Evolutionary conservation across 192 early-diverging fungal genomes (phyloP).

Genomic region (Backusella liffmaniae): DNA sequence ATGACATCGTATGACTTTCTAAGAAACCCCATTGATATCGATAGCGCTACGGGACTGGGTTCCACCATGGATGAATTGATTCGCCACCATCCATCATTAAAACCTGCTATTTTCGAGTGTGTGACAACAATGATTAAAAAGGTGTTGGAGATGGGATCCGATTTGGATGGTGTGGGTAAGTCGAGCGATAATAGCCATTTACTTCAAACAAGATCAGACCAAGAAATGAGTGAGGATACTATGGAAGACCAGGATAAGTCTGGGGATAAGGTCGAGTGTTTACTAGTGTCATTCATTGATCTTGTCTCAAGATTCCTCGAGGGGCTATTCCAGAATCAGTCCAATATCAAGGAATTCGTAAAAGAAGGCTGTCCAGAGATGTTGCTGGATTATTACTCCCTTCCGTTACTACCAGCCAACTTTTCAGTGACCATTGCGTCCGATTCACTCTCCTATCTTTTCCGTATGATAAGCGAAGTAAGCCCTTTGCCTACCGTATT

Average conservation of each 20-base stretch:
- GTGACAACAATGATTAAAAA: conserved; percentile 68
- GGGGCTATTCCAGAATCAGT: conserved; percentile 77
- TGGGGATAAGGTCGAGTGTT: conserved; percentile 58
- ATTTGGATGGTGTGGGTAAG: conserved; percentile 21
- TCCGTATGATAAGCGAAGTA: conserved; percentile 68
- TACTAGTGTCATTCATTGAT: conserved; percentile 63
- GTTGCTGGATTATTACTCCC: conserved; percentile 59
- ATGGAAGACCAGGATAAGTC: not conserved
- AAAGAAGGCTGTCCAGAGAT: conserved; percentile 60
- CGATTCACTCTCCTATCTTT: conserved; percentile 66
- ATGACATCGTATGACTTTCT: conserved; percentile 80
- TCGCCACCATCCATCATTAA: conserved; percentile 89
- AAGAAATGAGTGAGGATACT: not conserved
- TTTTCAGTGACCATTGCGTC: conserved; percentile 63
- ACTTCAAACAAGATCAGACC: conserved; percentile 32
- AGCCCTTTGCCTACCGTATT: conserved; percentile 54
- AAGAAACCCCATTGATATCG: conserved; percentile 75
- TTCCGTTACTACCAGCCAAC: conserved; percentile 73
- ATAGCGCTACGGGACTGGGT: conserved; percentile 83
- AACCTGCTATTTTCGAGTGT: conserved; percentile 67
- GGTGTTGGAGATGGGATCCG: conserved; percentile 61
- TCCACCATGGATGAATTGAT: conserved; percentile 92
- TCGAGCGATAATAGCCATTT: conserved; percentile 42
- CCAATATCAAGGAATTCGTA: conserved; percentile 75
- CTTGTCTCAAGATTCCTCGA: conserved; percentile 74